These are phyloP conservation scores for Apiospora kogelbergensis DNA, from an alignment of 2,329 filamentous ascomycete species.

Conservation along the genomic window DNA sequence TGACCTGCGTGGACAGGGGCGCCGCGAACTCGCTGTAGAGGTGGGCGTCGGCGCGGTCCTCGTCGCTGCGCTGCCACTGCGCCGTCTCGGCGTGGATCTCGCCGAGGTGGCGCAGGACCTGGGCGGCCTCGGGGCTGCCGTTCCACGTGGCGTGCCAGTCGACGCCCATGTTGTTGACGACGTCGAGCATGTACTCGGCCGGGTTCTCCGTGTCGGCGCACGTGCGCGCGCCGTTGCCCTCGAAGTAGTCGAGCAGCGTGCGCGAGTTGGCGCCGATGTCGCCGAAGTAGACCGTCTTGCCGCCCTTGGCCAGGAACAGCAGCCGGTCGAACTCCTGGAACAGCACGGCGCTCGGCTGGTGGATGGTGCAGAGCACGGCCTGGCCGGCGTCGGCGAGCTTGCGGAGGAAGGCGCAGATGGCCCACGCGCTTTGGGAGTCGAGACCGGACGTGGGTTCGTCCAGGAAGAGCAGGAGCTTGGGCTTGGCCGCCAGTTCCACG, in stretches of 20 bases:
- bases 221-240: constrained; percentile 53
- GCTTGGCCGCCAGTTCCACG: constrained; percentile 72
- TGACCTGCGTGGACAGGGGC: constrained; percentile 66
- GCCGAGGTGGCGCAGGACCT: constrained; percentile 16
- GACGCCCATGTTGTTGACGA: constrained; percentile 35
- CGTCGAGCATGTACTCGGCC: constrained; percentile 58
- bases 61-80: neutral
- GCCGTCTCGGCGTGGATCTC: constrained; percentile 11
- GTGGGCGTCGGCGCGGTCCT: constrained; percentile 18
- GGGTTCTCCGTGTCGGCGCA: constrained; percentile 58
- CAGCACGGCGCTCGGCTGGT: constrained; percentile 41
- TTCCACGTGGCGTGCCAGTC: constrained; percentile 43
- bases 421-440: constrained; percentile 72
- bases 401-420: constrained; percentile 66
- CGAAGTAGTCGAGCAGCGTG: constrained; percentile 55
- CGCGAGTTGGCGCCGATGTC: constrained; percentile 51
- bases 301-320: constrained; percentile 52
- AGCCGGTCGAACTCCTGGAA: constrained; percentile 50
- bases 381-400: constrained; percentile 52
- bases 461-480: constrained; percentile 68
- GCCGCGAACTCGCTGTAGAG: constrained; percentile 72
- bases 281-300: constrained; percentile 58
- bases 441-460: constrained; percentile 76
- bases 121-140: constrained; percentile 47
- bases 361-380: constrained; percentile 43